Evolutionary conservation across 1,139 yeast species (phyloP).

Genomic region (Hansenula lynferdii): DNA sequence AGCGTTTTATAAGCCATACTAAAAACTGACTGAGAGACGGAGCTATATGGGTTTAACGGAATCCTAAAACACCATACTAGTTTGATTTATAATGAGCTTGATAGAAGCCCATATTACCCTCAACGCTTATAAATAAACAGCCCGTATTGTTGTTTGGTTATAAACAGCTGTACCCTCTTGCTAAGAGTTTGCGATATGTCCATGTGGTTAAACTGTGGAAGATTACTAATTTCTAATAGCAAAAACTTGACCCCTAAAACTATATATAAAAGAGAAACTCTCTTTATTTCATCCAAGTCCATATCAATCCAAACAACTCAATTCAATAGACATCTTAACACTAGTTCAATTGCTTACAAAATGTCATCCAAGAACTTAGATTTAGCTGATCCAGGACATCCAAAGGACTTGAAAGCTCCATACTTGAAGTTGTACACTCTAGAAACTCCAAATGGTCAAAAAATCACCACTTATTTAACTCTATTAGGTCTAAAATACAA

Average conservation of each 20-base stretch:
- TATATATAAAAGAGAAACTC: background rate
- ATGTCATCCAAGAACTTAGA: conserved; percentile 31
- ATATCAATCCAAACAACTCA: background rate
- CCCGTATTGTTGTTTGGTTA: too few relatives aligned
- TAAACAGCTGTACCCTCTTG: too few relatives aligned
- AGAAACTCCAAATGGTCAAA: conserved; percentile 55
- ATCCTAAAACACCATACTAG: too few relatives aligned
- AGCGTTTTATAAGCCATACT: too few relatives aligned
- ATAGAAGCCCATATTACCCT: too few relatives aligned
- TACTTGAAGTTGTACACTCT: conserved; percentile 39
- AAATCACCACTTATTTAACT: conserved; percentile 43
- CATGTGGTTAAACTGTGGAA: background rate
- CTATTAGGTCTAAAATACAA: conserved; percentile 44
- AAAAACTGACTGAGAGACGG: too few relatives aligned
- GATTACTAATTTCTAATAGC: background rate
- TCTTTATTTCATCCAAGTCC: background rate
- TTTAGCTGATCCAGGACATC: conserved; percentile 26
- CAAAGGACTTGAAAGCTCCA: conserved; percentile 27
- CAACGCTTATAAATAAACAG: too few relatives aligned
- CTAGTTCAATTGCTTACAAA: background rate
- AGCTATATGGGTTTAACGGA: too few relatives aligned
- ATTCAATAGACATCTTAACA: background rate
- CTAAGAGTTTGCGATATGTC: too few relatives aligned
- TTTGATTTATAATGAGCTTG: too few relatives aligned
- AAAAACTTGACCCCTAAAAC: too few relatives aligned